Percentiles rank a stretch among this genome's conserved stretches.
Conservation (phyloP, 345 rosid species). For the Odontarrhena argentea region DNA sequence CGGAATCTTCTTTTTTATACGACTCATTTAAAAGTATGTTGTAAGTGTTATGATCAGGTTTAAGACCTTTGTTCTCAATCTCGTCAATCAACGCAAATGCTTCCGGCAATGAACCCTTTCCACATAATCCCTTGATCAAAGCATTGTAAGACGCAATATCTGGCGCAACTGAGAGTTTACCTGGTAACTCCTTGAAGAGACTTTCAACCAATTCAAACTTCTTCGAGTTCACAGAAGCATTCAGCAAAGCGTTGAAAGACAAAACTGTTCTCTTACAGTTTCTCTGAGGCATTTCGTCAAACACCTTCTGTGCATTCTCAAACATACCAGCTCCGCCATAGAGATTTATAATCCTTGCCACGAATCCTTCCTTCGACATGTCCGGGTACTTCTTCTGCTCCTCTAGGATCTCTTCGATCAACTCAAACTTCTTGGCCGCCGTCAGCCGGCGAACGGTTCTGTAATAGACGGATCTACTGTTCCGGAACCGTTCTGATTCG, state of each 20-base stretch:
- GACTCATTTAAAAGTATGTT: slow-evolving; percentile 57
- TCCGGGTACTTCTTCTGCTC: slow-evolving; percentile 65
- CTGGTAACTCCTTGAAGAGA: slow-evolving; percentile 50
- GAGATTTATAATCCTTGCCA: slow-evolving; percentile 49
- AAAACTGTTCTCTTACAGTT: slow-evolving; percentile 55
- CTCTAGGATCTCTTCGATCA: slow-evolving; percentile 67
- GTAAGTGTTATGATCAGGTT: slow-evolving; percentile 54
- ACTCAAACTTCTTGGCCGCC: slow-evolving; percentile 44
- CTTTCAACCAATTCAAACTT: slow-evolving; percentile 50
- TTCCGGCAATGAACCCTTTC: slow-evolving; percentile 50
- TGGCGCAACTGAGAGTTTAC: slow-evolving; percentile 50
- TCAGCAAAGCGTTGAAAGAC: slow-evolving; percentile 65
- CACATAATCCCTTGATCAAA: slow-evolving; percentile 58
- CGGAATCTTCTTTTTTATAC: slow-evolving; percentile 49
- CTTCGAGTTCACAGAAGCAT: slow-evolving; percentile 58
- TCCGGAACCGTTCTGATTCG: slow-evolving; percentile 55
- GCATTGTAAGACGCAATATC: slow-evolving; percentile 60
- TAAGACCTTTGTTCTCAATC: slow-evolving; percentile 60
- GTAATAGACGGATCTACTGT: slow-evolving; percentile 48
- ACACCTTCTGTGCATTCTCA: slow-evolving; percentile 66
- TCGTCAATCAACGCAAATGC: slow-evolving; percentile 53
- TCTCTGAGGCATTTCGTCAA: slow-evolving; percentile 69
- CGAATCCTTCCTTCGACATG: slow-evolving; percentile 61
- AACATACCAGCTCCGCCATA: slow-evolving; percentile 65
- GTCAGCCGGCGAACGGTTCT: slow-evolving; percentile 68